phyloP scores from a whole-genome alignment of 1,139 yeast genomes.

The Kluyveromyces sp. region DNA sequence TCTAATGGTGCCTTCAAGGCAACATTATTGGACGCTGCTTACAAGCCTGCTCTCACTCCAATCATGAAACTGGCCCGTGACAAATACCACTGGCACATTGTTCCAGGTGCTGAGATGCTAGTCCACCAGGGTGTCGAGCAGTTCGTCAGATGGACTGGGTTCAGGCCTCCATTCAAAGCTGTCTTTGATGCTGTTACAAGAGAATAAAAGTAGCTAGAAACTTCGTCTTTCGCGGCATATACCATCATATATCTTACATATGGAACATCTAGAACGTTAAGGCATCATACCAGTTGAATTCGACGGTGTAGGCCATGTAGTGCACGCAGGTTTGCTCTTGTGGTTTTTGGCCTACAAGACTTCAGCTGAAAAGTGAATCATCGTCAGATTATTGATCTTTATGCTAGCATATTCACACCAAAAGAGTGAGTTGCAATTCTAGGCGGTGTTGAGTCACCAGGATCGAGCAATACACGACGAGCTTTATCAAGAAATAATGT shows the following conservation, averaged over 20 bases:
- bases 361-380: too few relatives aligned
- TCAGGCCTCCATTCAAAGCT: conserved; percentile 52
- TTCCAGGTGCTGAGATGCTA: conserved; percentile 87
- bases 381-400: too few relatives aligned
- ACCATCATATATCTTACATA: not conserved
- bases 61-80: conserved; percentile 68
- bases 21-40: conserved; percentile 80
- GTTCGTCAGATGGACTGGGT: conserved; percentile 72
- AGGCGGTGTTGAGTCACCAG: not conserved
- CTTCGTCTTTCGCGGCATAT: not conserved
- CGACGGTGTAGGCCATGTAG: too few relatives aligned
- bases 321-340: too few relatives aligned
- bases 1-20: conserved; percentile 38
- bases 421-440: too few relatives aligned
- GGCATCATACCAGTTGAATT: not conserved
- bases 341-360: too few relatives aligned
- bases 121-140: conserved; percentile 90
- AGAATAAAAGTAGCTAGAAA: conserved; percentile 9
- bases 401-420: too few relatives aligned
- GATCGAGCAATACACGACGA: not conserved
- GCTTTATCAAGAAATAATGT: conserved; percentile 9
- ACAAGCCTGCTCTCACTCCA: conserved; percentile 81
- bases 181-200: conserved; percentile 52
- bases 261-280: not conserved
- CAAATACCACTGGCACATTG: conserved; percentile 57